Evolutionary conservation across 140 eudicot species (phyloP).

Genomic region (Flaveria floridana): DNA sequence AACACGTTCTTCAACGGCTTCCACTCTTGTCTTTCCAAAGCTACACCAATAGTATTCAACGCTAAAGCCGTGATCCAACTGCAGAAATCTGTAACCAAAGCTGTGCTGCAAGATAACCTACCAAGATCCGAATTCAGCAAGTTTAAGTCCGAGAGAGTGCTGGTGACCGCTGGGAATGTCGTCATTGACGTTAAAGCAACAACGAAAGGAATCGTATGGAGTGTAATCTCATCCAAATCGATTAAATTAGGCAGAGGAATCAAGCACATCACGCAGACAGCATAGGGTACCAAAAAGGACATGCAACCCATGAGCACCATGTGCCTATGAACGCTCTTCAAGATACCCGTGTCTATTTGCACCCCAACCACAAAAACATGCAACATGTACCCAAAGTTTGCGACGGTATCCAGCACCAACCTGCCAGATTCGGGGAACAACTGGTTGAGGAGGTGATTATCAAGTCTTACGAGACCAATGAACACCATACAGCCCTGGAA

Average conservation of each 20-base stretch:
- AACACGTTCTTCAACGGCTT: conserved; percentile 17
- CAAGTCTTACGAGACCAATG: conserved; percentile 27
- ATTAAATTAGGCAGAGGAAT: conserved; percentile 24
- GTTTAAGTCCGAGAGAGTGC: conserved; percentile 49
- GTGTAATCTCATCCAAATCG: conserved; percentile 14
- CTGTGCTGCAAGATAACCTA: conserved; percentile 38
- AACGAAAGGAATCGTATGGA: conserved; percentile 31
- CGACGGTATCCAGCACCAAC: conserved; percentile 42
- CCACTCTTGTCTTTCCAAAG: conserved; percentile 16
- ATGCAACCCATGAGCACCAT: conserved; percentile 44
- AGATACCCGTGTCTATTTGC: conserved; percentile 39
- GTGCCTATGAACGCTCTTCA: conserved; percentile 32
- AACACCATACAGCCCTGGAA: conserved; percentile 52
- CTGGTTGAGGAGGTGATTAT: background rate
- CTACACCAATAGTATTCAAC: conserved; percentile 19
- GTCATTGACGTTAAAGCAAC: conserved; percentile 36
- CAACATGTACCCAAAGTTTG: conserved; percentile 51
- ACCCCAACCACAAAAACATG: conserved; percentile 59
- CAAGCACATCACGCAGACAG: conserved; percentile 25
- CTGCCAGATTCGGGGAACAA: conserved; percentile 57
- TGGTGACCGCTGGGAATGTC: conserved; percentile 49
- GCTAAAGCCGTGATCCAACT: conserved; percentile 21
- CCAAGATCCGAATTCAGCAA: conserved; percentile 55
- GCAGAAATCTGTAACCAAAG: conserved; percentile 41
- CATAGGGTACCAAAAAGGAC: conserved; percentile 36